Conservation (phyloP, 345 rosid species). For the Acer saccharum region DNA sequence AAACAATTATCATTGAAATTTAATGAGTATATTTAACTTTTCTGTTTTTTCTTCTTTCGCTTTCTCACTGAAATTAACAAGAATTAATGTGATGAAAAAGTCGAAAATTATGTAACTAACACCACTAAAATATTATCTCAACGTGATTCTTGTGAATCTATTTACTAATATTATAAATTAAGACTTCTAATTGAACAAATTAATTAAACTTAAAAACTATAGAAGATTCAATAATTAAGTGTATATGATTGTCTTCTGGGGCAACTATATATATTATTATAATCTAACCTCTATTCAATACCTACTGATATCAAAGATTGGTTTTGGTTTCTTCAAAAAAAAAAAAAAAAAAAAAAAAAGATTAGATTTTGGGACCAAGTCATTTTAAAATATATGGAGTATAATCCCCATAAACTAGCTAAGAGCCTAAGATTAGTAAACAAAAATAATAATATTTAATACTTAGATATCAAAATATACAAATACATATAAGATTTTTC, state of each 20-base stretch:
- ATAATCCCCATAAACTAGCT: conserved; percentile 2
- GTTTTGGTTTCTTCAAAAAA: neutral
- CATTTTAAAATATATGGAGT: neutral
- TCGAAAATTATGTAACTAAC: neutral
- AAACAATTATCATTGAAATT: too few species aligned
- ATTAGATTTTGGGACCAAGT: neutral
- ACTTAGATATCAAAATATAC: too few species aligned
- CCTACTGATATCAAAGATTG: neutral
- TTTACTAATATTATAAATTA: neutral
- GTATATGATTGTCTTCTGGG: neutral
- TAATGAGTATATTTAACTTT: too few species aligned
- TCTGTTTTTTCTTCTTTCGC: too few species aligned
- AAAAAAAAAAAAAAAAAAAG: too few species aligned
- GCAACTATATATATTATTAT: neutral
- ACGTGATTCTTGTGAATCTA: neutral
- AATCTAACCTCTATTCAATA: neutral
- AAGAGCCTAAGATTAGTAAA: neutral
- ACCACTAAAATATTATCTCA: neutral
- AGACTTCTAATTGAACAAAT: neutral
- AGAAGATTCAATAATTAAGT: neutral
- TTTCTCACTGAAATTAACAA: neutral
- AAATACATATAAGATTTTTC: too few species aligned
- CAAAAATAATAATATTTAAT: neutral
- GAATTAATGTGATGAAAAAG: neutral
- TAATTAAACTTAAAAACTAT: neutral